Evolutionary conservation across 306 rosid genomes (phyloP).

Genomic region (Fragaria vesca): DNA sequence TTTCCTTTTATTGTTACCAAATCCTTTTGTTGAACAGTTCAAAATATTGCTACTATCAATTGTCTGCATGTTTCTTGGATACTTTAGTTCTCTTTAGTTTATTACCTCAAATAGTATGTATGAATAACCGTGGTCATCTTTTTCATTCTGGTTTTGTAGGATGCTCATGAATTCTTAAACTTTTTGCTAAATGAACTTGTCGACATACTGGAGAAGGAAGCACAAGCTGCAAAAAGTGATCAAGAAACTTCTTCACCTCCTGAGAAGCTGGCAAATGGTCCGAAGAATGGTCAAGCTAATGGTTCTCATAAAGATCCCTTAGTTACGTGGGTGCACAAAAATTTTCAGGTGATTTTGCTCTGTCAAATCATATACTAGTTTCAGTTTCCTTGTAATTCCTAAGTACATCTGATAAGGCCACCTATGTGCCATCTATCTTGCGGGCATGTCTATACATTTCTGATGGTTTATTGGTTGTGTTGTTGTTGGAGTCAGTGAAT

Average conservation of each 20-base stretch:
- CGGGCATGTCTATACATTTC: neutral
- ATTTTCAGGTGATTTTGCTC: conserved; percentile 81
- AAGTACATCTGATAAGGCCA: neutral
- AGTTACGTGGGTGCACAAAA: conserved; percentile 98
- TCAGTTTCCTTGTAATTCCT: conserved; percentile 17
- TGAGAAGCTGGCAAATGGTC: conserved; percentile 73
- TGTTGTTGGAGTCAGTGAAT: neutral
- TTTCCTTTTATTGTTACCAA: neutral
- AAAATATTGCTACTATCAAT: neutral
- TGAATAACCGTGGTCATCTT: conserved; percentile 7
- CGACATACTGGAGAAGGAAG: conserved; percentile 97
- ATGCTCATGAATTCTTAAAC: conserved; percentile 98
- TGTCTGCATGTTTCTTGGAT: neutral
- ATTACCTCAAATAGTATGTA: neutral
- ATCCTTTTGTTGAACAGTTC: conserved; percentile 3
- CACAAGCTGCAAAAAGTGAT: conserved; percentile 74
- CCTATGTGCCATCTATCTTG: neutral
- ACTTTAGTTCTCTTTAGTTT: neutral
- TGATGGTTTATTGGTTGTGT: neutral
- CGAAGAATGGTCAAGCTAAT: conserved; percentile 61
- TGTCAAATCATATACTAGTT: conserved; percentile 22
- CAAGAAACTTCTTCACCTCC: conserved; percentile 71
- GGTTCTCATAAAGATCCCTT: conserved; percentile 82
- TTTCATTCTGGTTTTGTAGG: conserved; percentile 53
- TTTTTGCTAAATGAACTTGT: conserved; percentile 98